Base-by-base conservation (phyloP, 2,329 filamentous ascomycete genomes). In the Cordyceps cicadae region DNA sequence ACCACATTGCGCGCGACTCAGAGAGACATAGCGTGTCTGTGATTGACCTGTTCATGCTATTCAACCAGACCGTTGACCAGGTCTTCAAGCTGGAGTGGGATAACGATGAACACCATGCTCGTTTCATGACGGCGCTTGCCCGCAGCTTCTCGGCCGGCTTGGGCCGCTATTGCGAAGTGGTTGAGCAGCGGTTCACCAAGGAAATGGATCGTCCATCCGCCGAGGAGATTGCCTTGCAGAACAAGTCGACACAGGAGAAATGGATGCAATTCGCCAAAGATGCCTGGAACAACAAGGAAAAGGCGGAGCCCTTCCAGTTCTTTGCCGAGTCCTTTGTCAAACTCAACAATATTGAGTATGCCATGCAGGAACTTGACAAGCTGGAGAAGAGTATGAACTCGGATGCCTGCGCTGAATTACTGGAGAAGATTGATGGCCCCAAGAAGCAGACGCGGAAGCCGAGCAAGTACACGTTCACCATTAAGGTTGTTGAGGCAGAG, bases 401-500 rank as follows among this genome's bases (percentile, higher is more conserved):
- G 14, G 94, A 99, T 71, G 88, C 83, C 12, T 97, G 92, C 69
- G 92, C 92, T 3, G 87, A 89, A 56, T 85, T 96, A 17, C 84
- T 99, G 55, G 85, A 87, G 52, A 86, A 83, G 67, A 80, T 88
- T 64, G 85, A 90, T 29, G 90, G 90, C 9, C 87, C 89, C 1
- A 80, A 84, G 58, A 85, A 86, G 69, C 77, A 80, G 63, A 70
- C 76, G 60, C 86, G 86, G 67, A 88, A 86, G 67, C 85, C 87
- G 48, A 89, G 86, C 64, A 97, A 95, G 71, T 97, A 96, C 71
- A 92, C 97, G 60, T 99, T 99, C 75, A 97, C 94, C 0, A 92
- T 99, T 75, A 99, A 99, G 76, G 92, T 99, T 62, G 92, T 99
- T 29, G 94, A 99, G 74, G 94, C 90, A 9, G 94, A 99, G 75